Evolutionary conservation across 1,284 basidiomycete genomes (phyloP).

Genomic region (Vanrija sp.): DNA sequence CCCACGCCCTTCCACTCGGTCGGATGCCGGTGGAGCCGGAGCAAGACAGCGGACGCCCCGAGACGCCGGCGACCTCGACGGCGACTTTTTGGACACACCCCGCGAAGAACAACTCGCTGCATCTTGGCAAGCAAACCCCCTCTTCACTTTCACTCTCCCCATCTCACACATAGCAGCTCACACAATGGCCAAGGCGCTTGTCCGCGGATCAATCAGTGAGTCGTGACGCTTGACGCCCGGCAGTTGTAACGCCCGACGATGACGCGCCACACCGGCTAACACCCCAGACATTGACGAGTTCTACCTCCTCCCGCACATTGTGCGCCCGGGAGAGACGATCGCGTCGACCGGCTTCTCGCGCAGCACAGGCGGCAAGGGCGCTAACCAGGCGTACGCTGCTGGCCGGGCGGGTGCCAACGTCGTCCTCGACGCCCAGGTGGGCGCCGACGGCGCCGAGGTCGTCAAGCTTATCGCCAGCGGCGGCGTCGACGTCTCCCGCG

Average conservation of each 20-base stretch:
- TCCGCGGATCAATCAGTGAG: conserved; percentile 3
- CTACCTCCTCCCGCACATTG: conserved; percentile 50
- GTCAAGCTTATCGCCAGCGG: conserved; percentile 23
- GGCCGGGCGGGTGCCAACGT: conserved; percentile 48
- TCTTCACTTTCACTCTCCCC: too few species aligned
- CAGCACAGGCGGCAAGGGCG: conserved; percentile 53
- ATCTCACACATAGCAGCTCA: too few species aligned
- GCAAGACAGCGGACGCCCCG: too few species aligned
- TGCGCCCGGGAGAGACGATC: conserved; percentile 52
- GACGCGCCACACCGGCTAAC: background rate
- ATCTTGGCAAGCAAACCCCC: too few species aligned
- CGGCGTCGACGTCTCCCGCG: conserved; percentile 40
- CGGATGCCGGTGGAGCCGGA: too few species aligned
- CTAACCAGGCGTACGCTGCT: conserved; percentile 51
- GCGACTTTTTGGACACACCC: too few species aligned
- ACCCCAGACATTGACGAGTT: conserved; percentile 39
- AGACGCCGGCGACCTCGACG: too few species aligned
- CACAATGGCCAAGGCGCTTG: too few species aligned
- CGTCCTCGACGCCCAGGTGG: conserved; percentile 45
- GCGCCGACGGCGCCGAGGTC: conserved; percentile 48
- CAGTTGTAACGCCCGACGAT: too few species aligned
- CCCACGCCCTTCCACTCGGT: too few species aligned
- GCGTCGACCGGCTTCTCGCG: conserved; percentile 46
- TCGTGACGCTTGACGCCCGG: background rate
- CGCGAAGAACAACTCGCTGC: too few species aligned